Percentiles rank a stretch among this genome's conserved stretches.
Evolutionary conservation across 1,284 basidiomycete genomes (phyloP).

Genomic region (Apiotrichum gamsii): DNA sequence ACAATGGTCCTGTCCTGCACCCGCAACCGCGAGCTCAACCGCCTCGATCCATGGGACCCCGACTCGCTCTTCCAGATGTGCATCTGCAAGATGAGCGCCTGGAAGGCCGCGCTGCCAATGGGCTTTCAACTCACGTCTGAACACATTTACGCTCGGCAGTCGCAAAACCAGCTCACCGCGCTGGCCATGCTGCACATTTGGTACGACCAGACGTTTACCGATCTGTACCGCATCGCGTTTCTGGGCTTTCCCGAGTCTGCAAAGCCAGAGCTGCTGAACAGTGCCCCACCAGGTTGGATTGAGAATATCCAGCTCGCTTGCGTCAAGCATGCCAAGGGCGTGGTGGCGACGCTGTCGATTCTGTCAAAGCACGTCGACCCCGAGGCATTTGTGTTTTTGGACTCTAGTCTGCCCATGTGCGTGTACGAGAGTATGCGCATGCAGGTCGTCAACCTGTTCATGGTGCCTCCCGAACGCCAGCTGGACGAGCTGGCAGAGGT

Average conservation of each 20-base stretch:
- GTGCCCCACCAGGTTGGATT: conserved; percentile 13
- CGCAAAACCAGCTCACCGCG: conserved; percentile 16
- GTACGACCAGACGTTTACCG: conserved; percentile 15
- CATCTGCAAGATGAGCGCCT: conserved; percentile 7
- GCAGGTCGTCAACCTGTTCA: conserved; percentile 11
- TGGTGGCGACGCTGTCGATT: conserved; percentile 2
- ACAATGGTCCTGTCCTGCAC: conserved; percentile 7
- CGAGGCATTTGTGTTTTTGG: conserved; percentile 10
- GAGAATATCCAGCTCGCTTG: conserved; percentile 5
- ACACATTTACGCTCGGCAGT: conserved; percentile 15
- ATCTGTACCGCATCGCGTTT: conserved; percentile 15
- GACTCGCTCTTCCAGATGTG: conserved; percentile 3
- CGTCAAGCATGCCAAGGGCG: conserved; percentile 8
- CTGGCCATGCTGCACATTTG: conserved; percentile 21
- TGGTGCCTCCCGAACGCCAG: conserved; percentile 4
- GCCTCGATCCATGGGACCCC: conserved; percentile 11
- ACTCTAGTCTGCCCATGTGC: conserved; percentile 14
- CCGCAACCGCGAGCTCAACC: background rate
- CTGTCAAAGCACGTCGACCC: conserved; percentile 11
- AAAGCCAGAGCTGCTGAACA: background rate
- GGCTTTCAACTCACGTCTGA: conserved; percentile 17
- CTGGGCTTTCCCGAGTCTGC: conserved; percentile 17
- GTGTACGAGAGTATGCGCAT: conserved; percentile 17
- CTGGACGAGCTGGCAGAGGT: conserved; percentile 10
- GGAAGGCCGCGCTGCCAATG: conserved; percentile 6